Evolutionary conservation across 352 stramenopile species (phyloP).

Genomic region (Thraustochytrium striatum): DNA sequence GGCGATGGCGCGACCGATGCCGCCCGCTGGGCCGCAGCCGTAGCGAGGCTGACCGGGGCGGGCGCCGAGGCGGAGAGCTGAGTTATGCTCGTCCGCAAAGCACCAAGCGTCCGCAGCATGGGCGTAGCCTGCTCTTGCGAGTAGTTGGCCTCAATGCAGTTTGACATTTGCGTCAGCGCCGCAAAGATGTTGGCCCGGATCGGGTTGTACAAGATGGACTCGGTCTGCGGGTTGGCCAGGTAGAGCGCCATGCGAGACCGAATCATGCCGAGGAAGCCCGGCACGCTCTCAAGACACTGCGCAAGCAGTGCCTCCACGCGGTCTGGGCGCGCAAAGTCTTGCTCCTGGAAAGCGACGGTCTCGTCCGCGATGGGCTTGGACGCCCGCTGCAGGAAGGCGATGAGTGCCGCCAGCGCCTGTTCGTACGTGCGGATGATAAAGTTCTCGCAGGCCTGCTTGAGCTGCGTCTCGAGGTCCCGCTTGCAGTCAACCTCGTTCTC

Average conservation of each 20-base stretch:
- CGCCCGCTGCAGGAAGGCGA: slow-evolving; percentile 41
- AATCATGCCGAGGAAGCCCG: slow-evolving; percentile 6
- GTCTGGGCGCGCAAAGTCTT: slow-evolving; percentile 30
- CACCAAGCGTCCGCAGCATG: slow-evolving; percentile 23
- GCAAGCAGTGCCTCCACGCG: background rate
- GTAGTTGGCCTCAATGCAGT: slow-evolving; percentile 43
- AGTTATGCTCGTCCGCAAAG: background rate
- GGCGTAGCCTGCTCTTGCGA: slow-evolving; percentile 4
- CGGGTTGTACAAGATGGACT: slow-evolving; percentile 45
- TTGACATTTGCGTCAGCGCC: slow-evolving; percentile 43
- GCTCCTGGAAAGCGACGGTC: slow-evolving; percentile 27
- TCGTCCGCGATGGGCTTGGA: slow-evolving; percentile 18
- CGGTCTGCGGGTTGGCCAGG: slow-evolving; percentile 33
- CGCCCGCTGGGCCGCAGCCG: no score
- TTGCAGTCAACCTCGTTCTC: slow-evolving; percentile 46
- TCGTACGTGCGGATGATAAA: slow-evolving; percentile 20
- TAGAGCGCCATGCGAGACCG: slow-evolving; percentile 10
- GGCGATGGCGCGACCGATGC: no score
- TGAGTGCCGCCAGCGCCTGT: slow-evolving; percentile 14
- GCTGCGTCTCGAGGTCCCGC: slow-evolving; percentile 38
- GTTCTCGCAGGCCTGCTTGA: slow-evolving; percentile 42
- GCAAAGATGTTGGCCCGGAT: slow-evolving; percentile 45
- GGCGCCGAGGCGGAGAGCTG: no score
- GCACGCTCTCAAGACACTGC: background rate
- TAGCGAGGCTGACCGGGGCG: no score